phyloP scores from a whole-genome alignment of 495 filamentous ascomycete species.

The Daldinia loculata region DNA sequence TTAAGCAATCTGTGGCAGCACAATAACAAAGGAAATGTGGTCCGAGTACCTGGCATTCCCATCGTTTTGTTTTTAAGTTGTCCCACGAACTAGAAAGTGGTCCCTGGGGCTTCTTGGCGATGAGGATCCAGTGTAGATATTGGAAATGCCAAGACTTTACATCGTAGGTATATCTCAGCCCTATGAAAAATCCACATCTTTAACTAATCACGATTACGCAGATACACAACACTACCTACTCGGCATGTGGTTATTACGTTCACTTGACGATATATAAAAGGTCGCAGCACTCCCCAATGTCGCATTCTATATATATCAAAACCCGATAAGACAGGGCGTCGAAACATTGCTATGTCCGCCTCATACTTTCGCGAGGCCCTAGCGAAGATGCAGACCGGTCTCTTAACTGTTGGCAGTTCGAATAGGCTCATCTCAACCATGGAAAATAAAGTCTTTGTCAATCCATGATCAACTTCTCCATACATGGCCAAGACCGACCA shows the following conservation, averaged over 20 bases:
- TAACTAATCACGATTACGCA: constrained; percentile 28
- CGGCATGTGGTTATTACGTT: background rate
- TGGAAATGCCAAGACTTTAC: constrained; percentile 21
- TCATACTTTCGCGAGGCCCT: background rate
- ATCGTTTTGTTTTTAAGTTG: background rate
- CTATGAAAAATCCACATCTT: constrained; percentile 28
- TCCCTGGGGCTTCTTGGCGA: constrained; percentile 1
- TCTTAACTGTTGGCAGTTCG: background rate
- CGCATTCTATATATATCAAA: background rate
- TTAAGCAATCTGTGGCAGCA: background rate
- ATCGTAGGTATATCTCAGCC: constrained; percentile 32
- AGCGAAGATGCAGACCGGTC: background rate
- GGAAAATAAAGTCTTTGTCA: background rate
- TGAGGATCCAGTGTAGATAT: constrained; percentile 1
- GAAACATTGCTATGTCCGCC: background rate
- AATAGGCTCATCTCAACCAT: background rate
- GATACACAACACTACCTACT: constrained; percentile 1
- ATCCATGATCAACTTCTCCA: background rate
- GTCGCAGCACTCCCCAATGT: background rate
- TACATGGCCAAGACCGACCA: background rate
- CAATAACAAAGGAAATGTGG: background rate
- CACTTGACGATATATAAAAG: constrained; percentile 1
- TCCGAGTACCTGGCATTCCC: background rate
- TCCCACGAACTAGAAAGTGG: background rate
- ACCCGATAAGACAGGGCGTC: background rate